A percentile compares a stretch with the other conserved stretches of the same genome.
These are phyloP conservation scores for Pyracantha coccinea DNA, from an alignment of 331 rosid genomes.

Conservation along the genomic window DNA sequence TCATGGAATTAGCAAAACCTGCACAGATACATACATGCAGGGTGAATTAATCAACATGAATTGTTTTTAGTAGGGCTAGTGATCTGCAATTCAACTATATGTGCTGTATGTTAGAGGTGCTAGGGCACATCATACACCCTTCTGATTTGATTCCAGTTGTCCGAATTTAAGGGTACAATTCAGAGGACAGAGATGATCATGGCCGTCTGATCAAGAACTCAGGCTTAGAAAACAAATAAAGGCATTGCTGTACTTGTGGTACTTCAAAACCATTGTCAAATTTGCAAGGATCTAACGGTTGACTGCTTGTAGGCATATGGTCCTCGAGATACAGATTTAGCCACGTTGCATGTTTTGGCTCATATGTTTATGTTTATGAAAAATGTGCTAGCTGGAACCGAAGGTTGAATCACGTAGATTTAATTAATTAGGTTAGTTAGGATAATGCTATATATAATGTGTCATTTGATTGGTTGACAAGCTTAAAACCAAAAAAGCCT, in stretches of 20 bases:
- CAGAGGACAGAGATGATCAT: constrained; percentile 22
- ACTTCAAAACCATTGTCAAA: constrained; percentile 40
- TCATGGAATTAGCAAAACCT: too few species aligned
- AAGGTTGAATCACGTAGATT: background rate
- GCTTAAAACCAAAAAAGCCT: background rate
- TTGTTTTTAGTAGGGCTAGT: background rate
- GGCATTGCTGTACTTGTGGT: constrained; percentile 50
- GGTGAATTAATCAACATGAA: too few species aligned
- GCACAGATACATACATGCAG: too few species aligned
- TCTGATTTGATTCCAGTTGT: constrained; percentile 64
- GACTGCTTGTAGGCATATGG: background rate
- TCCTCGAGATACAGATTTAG: background rate
- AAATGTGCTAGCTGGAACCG: constrained; percentile 19
- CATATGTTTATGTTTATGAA: background rate
- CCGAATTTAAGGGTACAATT: constrained; percentile 47
- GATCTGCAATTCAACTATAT: constrained; percentile 22
- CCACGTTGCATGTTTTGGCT: constrained; percentile 23
- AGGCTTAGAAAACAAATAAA: constrained; percentile 13
- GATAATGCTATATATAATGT: background rate
- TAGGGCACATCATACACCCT: constrained; percentile 23
- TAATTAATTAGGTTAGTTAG: background rate
- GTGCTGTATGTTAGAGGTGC: constrained; percentile 8
- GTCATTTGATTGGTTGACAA: background rate
- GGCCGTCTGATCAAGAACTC: constrained; percentile 28
- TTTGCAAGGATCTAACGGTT: constrained; percentile 15